Conservation (phyloP, 768 basidiomycete species). For the Galerina marginata region DNA sequence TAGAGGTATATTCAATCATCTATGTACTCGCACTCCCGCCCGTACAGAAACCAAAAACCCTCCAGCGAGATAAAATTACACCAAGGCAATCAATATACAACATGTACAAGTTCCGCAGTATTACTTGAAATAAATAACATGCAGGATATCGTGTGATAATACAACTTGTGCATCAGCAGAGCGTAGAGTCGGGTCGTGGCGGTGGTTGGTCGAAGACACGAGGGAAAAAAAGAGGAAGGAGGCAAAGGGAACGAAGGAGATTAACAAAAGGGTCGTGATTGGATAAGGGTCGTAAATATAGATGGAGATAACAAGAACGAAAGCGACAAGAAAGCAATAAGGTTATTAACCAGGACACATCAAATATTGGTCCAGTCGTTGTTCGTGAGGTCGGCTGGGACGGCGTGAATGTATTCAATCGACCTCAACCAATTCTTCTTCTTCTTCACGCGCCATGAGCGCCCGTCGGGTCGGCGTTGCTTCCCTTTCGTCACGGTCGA, state of each 20-base stretch:
- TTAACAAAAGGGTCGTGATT: neutral
- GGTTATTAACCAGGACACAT: constrained; percentile 5
- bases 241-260: neutral
- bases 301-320: neutral
- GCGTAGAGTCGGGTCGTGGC: neutral
- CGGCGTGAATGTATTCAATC: constrained; percentile 3
- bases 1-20: too few relatives aligned
- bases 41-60: neutral
- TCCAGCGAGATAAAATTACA: constrained; percentile 14
- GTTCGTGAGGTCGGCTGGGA: neutral
- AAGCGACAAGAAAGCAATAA: constrained; percentile 19
- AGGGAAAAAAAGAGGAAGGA: neutral
- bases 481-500: constrained; percentile 9
- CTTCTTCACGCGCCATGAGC: constrained; percentile 26
- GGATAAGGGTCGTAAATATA: neutral
- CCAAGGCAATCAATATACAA: constrained; percentile 13
- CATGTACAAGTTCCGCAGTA: constrained; percentile 19
- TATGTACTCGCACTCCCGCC: too few relatives aligned
- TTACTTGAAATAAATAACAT: constrained; percentile 7
- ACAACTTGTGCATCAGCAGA: constrained; percentile 17
- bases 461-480: constrained; percentile 21
- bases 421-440: constrained; percentile 9
- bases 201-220: neutral
- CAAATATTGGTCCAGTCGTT: neutral
- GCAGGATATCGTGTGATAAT: constrained; percentile 17